Evolutionary conservation across 2,329 filamentous ascomycete species (phyloP).

Genomic region (Didymella exigua): DNA sequence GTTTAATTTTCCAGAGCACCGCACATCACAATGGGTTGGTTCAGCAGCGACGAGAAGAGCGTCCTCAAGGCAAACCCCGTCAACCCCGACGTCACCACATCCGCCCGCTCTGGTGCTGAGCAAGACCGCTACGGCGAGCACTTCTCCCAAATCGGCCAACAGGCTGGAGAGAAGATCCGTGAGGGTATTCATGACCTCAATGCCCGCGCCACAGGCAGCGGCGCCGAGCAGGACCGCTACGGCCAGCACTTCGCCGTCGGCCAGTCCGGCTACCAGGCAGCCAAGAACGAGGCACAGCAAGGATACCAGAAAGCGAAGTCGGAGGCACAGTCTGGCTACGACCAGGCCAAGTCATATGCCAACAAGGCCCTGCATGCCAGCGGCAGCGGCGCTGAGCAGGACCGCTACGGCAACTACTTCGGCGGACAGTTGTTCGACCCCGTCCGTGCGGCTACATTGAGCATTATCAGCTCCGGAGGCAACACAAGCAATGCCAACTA

Average conservation of each 20-base stretch:
- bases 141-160: slow-evolving; percentile 30
- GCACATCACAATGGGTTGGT: slow-evolving; percentile 33
- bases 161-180: slow-evolving; percentile 28
- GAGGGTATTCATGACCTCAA: slow-evolving; percentile 28
- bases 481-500: slow-evolving; percentile 33
- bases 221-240: slow-evolving; percentile 43
- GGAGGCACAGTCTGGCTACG: slow-evolving; percentile 21
- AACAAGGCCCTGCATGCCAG: slow-evolving; percentile 21
- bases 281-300: slow-evolving; percentile 31
- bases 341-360: slow-evolving; percentile 30
- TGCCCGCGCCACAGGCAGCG: slow-evolving; percentile 31
- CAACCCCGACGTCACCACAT: slow-evolving; percentile 32
- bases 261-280: slow-evolving; percentile 18
- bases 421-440: slow-evolving; percentile 30
- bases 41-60: slow-evolving; percentile 34
- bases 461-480: slow-evolving; percentile 30
- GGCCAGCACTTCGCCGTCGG: slow-evolving; percentile 34
- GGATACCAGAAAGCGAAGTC: slow-evolving; percentile 29
- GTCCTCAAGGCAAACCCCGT: slow-evolving; percentile 22
- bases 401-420: slow-evolving; percentile 42
- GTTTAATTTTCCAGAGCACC: background rate
- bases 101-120: slow-evolving; percentile 39
- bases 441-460: slow-evolving; percentile 32
- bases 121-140: slow-evolving; percentile 42
- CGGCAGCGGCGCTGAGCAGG: slow-evolving; percentile 40